Evolutionary conservation across 345 rosid genomes (phyloP).

Genomic region (Arabidopsis arenosa): DNA sequence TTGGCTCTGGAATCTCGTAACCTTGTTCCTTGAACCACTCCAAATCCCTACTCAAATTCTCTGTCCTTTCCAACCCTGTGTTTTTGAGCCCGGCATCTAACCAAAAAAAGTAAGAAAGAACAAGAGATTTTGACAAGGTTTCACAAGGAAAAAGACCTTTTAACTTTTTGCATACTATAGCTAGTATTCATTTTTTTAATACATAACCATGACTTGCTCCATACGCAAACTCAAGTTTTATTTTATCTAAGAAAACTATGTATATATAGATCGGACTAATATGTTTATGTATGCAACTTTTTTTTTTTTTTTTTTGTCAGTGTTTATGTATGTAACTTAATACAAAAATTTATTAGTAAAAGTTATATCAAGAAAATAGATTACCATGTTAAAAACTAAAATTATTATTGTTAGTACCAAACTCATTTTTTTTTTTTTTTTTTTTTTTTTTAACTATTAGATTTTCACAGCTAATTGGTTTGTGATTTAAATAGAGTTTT

Average conservation of each 20-base stretch:
- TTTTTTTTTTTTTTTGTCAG: too few species aligned
- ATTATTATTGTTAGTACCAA: not conserved
- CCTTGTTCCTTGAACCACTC: constrained; percentile 20
- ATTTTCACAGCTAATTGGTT: too few species aligned
- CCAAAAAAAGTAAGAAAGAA: not conserved
- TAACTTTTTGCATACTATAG: too few species aligned
- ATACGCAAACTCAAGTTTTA: too few species aligned
- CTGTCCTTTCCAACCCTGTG: constrained; percentile 7
- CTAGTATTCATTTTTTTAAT: not conserved
- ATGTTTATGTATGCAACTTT: too few species aligned
- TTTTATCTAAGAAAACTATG: too few species aligned
- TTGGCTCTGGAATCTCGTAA: constrained; percentile 43
- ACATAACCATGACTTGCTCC: too few species aligned
- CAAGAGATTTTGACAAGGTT: not conserved
- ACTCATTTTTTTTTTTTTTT: too few species aligned
- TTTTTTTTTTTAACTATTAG: too few species aligned
- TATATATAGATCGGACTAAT: too few species aligned
- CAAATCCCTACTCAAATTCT: not conserved
- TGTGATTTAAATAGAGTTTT: too few species aligned
- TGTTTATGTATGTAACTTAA: not conserved
- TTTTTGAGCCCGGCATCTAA: not conserved
- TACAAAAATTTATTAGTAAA: not conserved
- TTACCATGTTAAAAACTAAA: not conserved
- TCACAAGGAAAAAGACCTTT: not conserved
- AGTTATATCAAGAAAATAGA: not conserved